Percentiles rank a stretch among this genome's conserved stretches.
Conservation (phyloP, 1,284 basidiomycete species). For the Sutorius eximius region DNA sequence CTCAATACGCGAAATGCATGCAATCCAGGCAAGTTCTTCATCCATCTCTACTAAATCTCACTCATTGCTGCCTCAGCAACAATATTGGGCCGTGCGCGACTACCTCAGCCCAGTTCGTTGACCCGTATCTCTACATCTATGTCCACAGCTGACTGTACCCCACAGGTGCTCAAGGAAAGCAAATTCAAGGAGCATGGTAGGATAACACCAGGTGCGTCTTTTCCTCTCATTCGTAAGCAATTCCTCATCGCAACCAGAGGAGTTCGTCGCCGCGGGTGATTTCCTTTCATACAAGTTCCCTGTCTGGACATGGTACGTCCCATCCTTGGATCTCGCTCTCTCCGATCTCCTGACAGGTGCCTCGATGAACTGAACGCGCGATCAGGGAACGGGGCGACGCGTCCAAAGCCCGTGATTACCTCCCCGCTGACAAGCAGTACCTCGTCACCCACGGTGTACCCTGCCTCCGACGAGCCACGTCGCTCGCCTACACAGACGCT, state of each 20-base stretch:
- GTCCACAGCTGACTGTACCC: constrained; percentile 35
- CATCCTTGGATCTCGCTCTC: background rate
- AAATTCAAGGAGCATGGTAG: constrained; percentile 99
- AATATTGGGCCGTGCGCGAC: constrained; percentile 95
- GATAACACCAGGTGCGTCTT: constrained; percentile 84
- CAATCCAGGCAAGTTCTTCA: constrained; percentile 56
- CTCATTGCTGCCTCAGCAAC: constrained; percentile 51
- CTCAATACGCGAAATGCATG: constrained; percentile 52
- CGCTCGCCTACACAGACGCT: constrained; percentile 90
- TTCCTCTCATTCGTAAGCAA: constrained; percentile 2
- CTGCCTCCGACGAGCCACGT: constrained; percentile 87
- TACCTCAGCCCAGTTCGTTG: constrained; percentile 87
- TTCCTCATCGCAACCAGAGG: constrained; percentile 56
- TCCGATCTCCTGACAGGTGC: background rate
- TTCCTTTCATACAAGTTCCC: constrained; percentile 95
- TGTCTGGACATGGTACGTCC: constrained; percentile 86
- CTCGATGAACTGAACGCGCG: background rate
- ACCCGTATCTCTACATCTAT: constrained; percentile 22
- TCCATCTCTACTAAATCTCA: background rate
- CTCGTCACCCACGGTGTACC: constrained; percentile 92
- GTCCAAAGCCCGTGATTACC: constrained; percentile 84
- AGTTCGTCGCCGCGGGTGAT: constrained; percentile 94
- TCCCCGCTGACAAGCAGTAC: constrained; percentile 95
- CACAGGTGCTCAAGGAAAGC: constrained; percentile 90
- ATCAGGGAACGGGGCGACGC: constrained; percentile 87